Base-by-base conservation (phyloP, 1,284 basidiomycete genomes). In the Heliocybe sulcata region DNA sequence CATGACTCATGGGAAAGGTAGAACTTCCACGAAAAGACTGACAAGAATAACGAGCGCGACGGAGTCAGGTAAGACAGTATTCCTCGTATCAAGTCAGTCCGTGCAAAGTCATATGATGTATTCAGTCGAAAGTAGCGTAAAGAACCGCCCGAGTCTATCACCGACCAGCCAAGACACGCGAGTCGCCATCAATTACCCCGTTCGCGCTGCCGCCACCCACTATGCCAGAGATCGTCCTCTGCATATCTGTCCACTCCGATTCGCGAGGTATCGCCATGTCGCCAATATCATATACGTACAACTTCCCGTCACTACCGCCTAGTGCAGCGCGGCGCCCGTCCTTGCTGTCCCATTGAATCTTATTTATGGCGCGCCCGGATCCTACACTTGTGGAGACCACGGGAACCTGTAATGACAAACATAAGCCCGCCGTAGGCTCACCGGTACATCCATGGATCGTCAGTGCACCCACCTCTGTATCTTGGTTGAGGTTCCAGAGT, bases 281-380 rank as follows among this genome's bases (percentile, higher is more conserved):
- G n/a, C 92, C 91, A 59, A 96, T 85, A 64, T 96, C 94, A 69
- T 97, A 98, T 38, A 99, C 81, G 69, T 97, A 96, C 55, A 99
- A 70, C 58, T 83, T 86, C 20, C 97, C 97, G 61, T 98, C 95
- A 60, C 90, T 90, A 12, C 92, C 92, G 25, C 94, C 97, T 35
- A 96, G 71, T 0, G 91, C 96, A 2, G 83, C 89, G 50, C 92
- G 84, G 38, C 89, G 82, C 2, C 90, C 87, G 60, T 93, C 87
- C 68, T 90, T 88, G 55, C 82, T 77, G 64, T 98, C 94, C 94
- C 95, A 99, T 58, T 90, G 82, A 23, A 99, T 69, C 72, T 98
- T 98, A 76, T 99, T 99, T 62, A 99, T 82, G 10, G 94, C 94
- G 4, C 86, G 82, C 0, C 85, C 82, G 1, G 83, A 80, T 25